Evolutionary conservation across 371 early-diverging fungal species (phyloP), one percentile per base, ranked within the genome.

Genomic region (Mortierella sp.): DNA sequence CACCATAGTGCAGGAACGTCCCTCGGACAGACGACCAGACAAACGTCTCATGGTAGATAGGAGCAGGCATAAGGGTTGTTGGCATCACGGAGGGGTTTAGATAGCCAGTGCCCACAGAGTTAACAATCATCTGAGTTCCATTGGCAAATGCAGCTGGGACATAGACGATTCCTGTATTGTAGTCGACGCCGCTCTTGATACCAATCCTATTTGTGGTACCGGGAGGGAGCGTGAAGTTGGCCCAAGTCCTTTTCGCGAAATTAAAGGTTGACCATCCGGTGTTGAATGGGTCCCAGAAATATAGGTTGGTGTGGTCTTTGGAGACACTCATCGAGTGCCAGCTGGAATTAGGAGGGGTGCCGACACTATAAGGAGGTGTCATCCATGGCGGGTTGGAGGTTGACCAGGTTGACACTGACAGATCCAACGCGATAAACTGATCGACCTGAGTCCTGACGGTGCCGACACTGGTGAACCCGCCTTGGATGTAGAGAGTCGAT

Each of bases 351-450:
- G 64, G 64, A 9, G 64, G n/a, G 1, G 6, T 40, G 4, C 40
- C 39, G n/a, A 19, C 16, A 14, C 39, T 4, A 39, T 63, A 39
- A 10, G 39, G 22, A 9, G 39, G 34, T 11, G 4, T 39, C 64
- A 63, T 63, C 64, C 64, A 63, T 39, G 64, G 64, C 29, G 40
- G 39, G 22, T 29, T 63, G 22, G 64, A 63, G n/a, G 64, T 63
- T 4, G 39, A 9, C 64, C 64, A 63, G 22, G 40, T 37, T 4
- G 40, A n/a, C 4, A 63, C 64, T 63, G 64, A 22, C 40, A 39
- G 64, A 34, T 63, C 64, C 24, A 34, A 4, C 39, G 64, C 64
- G 13, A 19, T 19, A 16, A 53, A 53, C 29, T 53, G 55, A 14
- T 53, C 24, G 14, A 53, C 55, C 13, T 14, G 29, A 4, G 29